Base-by-base conservation (phyloP, 164 flowering plant genomes). In the Taxillus chinensis region DNA sequence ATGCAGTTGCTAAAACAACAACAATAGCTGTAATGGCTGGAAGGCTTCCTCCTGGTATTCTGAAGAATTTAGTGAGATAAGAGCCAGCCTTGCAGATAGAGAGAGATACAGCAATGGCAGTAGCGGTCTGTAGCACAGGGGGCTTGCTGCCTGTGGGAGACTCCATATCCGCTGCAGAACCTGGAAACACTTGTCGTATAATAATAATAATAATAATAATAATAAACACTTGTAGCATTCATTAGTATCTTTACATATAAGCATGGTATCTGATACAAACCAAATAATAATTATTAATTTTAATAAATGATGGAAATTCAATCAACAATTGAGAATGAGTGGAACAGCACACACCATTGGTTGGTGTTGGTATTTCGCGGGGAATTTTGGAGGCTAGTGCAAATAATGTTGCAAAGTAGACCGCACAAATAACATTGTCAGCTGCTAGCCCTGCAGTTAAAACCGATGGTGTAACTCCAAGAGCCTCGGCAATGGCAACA, bases 361-460 rank as follows among this genome's bases (percentile, higher is more conserved):
- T 62, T 16, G 75, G 67, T 60, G 54, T 61, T 66, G 82, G 60
- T 55, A 82, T 64, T 79, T 90, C 98, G 14, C 87, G 70, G 43
- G 95, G 86, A 66, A 83, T 70, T 68, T 74, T 83, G 48, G 96
- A 86, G 53, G 92, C 95, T 49, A 88, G 59, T 4, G 87, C 86
- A 83, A 93, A 93, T 58, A 93, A 63, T 39, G 74, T 49, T 65
- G 82, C 65, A 62, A 85, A 86, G 71, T 92, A 92, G 49, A 88
- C 7, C 4, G 95, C 96, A 77, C 90, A 81, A 50, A 90, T 86
- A 43, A 88, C 90, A 77, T 90, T 93, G 61, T 93, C 98, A 60
- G 90, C 91, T 27, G 96, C 98, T 50, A 92, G 73, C 66, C 98
- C 98, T 45, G 96, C 95, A 55, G 96, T 85, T 71, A 87, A 58